Evolutionary conservation across 352 stramenopile species (phyloP), one percentile per base, ranked within the genome.

Genomic region (Pythium aphanidermatum): DNA sequence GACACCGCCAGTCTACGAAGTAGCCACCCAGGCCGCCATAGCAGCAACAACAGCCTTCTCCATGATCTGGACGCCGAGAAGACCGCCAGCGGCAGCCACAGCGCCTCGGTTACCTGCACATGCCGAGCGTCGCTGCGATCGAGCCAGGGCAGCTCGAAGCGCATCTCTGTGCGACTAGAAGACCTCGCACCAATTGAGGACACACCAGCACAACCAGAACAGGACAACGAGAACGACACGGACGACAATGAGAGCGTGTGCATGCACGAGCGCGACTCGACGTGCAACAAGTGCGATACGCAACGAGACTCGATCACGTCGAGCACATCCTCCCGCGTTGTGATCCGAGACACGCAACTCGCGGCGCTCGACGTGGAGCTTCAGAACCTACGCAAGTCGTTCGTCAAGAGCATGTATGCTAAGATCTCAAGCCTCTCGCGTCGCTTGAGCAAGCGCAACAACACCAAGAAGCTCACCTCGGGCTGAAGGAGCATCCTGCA

Each of bases 291-390:
- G 31, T 58, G 55, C 33, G 44, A 55, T 2, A 5, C 24, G 17
- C 12, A 38, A 13, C 46, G 45, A 39, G 43, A 55, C n/a, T 58
- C 49, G 21, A 26, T 51, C 3, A 38, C 67, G 17, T 68, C 53
- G 17, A 65, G 55, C 28, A 70, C 71, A 16, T 70, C 71, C 17
- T 74, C 68, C 5, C 53, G 42, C 1, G 60, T 82, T 31, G 56
- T 78, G 45, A 87, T 87, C 52, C 65, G 78, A 49, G 70, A 78
- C 48, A 75, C 61, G 14, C 75, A 87, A 47, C 68, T 87, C 25
- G 75, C 72, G 2, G 75, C 83, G 12, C 60, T 87, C 38, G 75
- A 87, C 52, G 67, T 65, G 34, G 75, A 87, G 38, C 53, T 87
- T 26, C 65, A 70, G 13, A 73, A 83, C 33, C 37, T 85, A 43